Percentiles rank a stretch among this genome's conserved stretches.
Conservation (phyloP, 2,329 filamentous ascomycete species). For the Alternaria consortialis region DNA sequence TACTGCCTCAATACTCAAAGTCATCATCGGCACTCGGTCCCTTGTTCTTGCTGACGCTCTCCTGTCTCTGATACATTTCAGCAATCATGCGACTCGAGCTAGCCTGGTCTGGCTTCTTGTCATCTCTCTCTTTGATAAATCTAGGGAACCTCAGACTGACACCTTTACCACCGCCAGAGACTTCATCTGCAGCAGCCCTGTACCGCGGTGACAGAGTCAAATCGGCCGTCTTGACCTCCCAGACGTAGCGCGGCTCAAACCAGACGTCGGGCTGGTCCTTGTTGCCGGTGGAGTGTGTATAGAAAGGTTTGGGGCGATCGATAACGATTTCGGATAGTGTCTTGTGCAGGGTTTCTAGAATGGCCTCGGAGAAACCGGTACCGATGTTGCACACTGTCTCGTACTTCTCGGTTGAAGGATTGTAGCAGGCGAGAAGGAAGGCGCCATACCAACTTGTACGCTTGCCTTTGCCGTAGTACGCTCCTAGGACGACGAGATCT, state of each 20-base stretch:
- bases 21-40: constrained; percentile 91
- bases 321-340: constrained; percentile 81
- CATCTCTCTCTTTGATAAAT: constrained; percentile 90
- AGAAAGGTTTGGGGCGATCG: constrained; percentile 92
- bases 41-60: constrained; percentile 87
- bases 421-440: constrained; percentile 95
- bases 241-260: constrained; percentile 94
- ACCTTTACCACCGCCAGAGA: constrained; percentile 75
- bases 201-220: constrained; percentile 91
- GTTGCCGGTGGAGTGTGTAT: constrained; percentile 80
- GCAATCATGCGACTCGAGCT: constrained; percentile 86
- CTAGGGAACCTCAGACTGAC: constrained; percentile 90
- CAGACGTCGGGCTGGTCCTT: constrained; percentile 98
- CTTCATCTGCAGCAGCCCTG: constrained; percentile 85
- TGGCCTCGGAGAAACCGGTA: constrained; percentile 93
- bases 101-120: constrained; percentile 94
- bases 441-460: constrained; percentile 95
- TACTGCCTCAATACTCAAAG: constrained; percentile 80
- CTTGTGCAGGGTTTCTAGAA: constrained; percentile 85
- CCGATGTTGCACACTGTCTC: constrained; percentile 99
- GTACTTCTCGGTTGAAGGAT: constrained; percentile 79
- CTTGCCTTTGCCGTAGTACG: constrained; percentile 94
- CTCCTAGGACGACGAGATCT: constrained; percentile 93
- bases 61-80: constrained; percentile 97
- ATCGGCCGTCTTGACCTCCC: constrained; percentile 98